These are phyloP conservation scores for Penicillium palitans DNA, from an alignment of 2,329 filamentous ascomycete species.

Conservation along the genomic window DNA sequence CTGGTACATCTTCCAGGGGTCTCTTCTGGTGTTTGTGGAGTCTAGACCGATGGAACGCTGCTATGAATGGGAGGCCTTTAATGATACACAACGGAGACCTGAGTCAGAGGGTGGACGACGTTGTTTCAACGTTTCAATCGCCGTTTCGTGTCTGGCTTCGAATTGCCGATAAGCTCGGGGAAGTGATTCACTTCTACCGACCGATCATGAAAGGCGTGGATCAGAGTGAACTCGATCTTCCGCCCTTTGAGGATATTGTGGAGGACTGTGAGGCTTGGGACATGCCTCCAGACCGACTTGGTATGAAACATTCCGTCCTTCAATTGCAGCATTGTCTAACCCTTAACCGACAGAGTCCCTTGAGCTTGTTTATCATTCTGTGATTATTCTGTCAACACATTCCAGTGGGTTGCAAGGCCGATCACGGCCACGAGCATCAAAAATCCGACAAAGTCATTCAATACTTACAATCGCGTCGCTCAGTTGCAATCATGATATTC, in stretches of 20 bases:
- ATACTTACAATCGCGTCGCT: conserved; percentile 3
- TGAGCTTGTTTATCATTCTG: conserved; percentile 18
- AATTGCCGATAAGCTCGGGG: conserved; percentile 10
- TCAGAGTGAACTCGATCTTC: conserved; percentile 7
- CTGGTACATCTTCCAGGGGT: neutral
- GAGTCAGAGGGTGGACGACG: conserved; percentile 14
- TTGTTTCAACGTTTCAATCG: conserved; percentile 12
- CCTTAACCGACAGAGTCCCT: conserved; percentile 5
- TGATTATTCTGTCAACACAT: conserved; percentile 16
- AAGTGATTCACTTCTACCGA: conserved; percentile 15
- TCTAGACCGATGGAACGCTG: conserved; percentile 27
- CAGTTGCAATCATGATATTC: conserved; percentile 6
- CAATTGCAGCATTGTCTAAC: neutral
- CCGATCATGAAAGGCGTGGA: conserved; percentile 9
- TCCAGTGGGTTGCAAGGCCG: conserved; percentile 15
- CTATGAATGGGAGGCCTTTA: conserved; percentile 23
- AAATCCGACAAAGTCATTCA: conserved; percentile 9
- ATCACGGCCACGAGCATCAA: conserved; percentile 4
- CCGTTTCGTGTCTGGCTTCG: conserved; percentile 18
- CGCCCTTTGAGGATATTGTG: conserved; percentile 5
- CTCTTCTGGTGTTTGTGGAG: conserved; percentile 29
- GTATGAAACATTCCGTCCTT: neutral
- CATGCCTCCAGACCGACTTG: neutral
- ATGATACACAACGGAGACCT: conserved; percentile 24
- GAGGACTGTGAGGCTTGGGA: conserved; percentile 4